Conservation (phyloP, 495 filamentous ascomycete genomes). For the Mytilinidion resinicola region DNA sequence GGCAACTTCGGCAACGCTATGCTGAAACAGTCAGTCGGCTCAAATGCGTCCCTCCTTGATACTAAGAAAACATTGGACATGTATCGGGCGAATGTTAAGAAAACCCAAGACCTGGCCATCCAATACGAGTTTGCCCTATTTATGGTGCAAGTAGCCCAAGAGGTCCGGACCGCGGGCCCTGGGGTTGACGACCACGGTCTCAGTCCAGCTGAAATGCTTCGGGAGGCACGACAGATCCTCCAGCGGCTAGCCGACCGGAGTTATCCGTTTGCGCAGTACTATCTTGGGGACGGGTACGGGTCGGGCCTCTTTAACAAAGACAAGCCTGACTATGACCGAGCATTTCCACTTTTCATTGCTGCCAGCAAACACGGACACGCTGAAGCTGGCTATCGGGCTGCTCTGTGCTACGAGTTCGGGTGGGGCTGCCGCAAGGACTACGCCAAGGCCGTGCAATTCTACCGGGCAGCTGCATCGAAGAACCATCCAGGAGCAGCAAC, state of each 20-base stretch:
- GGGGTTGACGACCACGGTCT: conserved; percentile 16
- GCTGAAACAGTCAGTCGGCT: conserved; percentile 70
- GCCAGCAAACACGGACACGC: conserved; percentile 97
- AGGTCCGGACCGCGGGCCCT: conserved; percentile 42
- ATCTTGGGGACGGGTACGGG: conserved; percentile 87
- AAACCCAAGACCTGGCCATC: conserved; percentile 78
- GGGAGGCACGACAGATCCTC: conserved; percentile 84
- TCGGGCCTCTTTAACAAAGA: conserved; percentile 93
- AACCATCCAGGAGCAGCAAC: conserved; percentile 93
- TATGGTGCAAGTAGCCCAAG: conserved; percentile 78
- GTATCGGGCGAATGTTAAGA: conserved; percentile 95
- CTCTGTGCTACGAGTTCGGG: conserved; percentile 94
- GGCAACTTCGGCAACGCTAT: conserved; percentile 70
- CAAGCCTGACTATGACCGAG: conserved; percentile 80
- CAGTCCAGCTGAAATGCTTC: conserved; percentile 57
- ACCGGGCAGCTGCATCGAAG: conserved; percentile 82
- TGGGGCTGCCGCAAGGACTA: conserved; percentile 90
- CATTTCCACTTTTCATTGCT: conserved; percentile 84
- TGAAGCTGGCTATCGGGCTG: conserved; percentile 89
- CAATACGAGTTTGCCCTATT: conserved; percentile 96
- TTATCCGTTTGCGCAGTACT: conserved; percentile 96
- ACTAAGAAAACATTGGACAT: conserved; percentile 90
- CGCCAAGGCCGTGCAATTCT: conserved; percentile 87
- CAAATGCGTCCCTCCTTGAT: conserved; percentile 81
- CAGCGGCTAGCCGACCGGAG: conserved; percentile 77